Conservation (phyloP, 2,329 filamentous ascomycete species). For the Botryotinia globosa region DNA sequence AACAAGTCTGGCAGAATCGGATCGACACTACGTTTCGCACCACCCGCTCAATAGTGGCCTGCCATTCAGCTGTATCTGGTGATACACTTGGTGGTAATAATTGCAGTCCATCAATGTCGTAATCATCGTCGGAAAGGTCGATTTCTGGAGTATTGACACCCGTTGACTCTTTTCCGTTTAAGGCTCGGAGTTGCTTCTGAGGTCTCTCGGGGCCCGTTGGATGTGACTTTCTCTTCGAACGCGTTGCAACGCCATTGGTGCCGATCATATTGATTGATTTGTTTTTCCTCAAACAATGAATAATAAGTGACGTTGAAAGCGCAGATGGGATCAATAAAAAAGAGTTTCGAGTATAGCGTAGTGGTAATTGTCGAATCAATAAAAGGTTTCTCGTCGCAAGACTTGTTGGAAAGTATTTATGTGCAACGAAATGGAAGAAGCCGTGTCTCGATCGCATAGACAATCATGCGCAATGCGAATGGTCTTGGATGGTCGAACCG, state of each 20-base stretch:
- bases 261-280: conserved; percentile 31
- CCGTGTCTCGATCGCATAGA: conserved; percentile 34
- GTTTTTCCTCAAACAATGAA: not conserved
- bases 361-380: conserved; percentile 6
- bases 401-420: conserved; percentile 18
- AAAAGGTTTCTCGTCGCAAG: conserved; percentile 19
- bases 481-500: not conserved
- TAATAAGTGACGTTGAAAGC: not conserved
- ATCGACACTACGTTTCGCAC: conserved; percentile 98
- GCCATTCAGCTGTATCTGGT: conserved; percentile 76
- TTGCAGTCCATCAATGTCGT: conserved; percentile 40
- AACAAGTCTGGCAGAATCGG: conserved; percentile 95
- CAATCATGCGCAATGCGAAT: conserved; percentile 1
- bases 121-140: conserved; percentile 36
- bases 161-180: conserved; percentile 39
- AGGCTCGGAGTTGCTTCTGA: conserved; percentile 36
- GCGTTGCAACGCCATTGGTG: conserved; percentile 29
- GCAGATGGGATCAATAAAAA: not conserved
- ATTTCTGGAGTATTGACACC: conserved; percentile 39
- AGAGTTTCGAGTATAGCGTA: conserved; percentile 6
- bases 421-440: conserved; percentile 33
- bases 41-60: conserved; percentile 89
- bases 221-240: conserved; percentile 38
- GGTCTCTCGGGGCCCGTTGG: conserved; percentile 35
- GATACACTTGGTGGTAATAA: conserved; percentile 43